Percentiles rank a stretch among this genome's conserved stretches.
phyloP scores from a whole-genome alignment of 495 filamentous ascomycete genomes.

The Lepraria neglecta region DNA sequence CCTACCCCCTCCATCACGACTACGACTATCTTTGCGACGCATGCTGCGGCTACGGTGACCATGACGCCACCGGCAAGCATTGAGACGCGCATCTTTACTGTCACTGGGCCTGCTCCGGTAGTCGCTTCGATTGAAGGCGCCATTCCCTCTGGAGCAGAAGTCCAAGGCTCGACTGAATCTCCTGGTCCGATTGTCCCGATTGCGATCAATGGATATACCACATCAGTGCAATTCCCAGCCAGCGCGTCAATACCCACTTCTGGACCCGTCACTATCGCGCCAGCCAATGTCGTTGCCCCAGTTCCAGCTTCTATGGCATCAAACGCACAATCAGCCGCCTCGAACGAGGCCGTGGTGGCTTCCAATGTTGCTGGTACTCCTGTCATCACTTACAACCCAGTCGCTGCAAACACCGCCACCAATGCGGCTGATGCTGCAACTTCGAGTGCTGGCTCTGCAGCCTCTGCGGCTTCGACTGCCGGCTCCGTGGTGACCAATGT shows the following conservation, averaged over 20 bases:
- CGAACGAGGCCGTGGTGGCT: conserved; percentile 17
- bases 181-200: conserved; percentile 20
- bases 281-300: conserved; percentile 5
- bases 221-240: conserved; percentile 14
- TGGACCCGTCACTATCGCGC: conserved; percentile 17
- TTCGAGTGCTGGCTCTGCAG: not conserved
- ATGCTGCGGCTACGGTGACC: conserved; percentile 18
- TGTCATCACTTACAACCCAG: too few relatives aligned
- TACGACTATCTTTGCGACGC: conserved; percentile 14
- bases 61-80: conserved; percentile 13
- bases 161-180: conserved; percentile 15
- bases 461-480: not conserved
- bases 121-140: conserved; percentile 9
- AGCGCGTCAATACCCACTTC: conserved; percentile 18
- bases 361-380: conserved; percentile 20
- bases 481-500: conserved; percentile 2
- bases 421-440: conserved; percentile 2
- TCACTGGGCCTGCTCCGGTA: conserved; percentile 19
- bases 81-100: conserved; percentile 21
- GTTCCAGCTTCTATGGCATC: not conserved
- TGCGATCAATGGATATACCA: conserved; percentile 16
- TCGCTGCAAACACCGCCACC: not conserved
- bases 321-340: conserved; percentile 20
- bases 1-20: conserved; percentile 19
- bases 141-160: conserved; percentile 17